phyloP scores from a whole-genome alignment of 192 early-diverging fungal species.

The Thoreauomyces humboldtii region DNA sequence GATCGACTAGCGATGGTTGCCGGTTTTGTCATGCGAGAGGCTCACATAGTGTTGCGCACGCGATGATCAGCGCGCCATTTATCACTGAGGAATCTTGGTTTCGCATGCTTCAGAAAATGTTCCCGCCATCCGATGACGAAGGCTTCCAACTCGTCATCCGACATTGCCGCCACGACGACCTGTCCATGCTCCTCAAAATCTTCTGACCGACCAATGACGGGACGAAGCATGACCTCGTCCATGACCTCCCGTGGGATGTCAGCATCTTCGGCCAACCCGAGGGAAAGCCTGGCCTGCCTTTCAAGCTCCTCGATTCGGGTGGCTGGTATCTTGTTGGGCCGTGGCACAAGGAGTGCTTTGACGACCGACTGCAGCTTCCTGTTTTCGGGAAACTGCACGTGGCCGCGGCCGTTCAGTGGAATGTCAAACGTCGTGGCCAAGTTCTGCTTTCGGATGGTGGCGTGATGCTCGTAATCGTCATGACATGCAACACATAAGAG shows the following conservation, averaged over 20 bases:
- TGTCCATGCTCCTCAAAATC: conserved; percentile 15
- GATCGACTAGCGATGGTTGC: too few relatives aligned
- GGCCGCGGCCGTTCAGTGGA: conserved; percentile 15
- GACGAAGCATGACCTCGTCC: neutral
- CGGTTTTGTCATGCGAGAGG: too few relatives aligned
- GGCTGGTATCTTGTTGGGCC: neutral
- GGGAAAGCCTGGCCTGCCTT: neutral
- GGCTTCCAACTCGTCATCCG: conserved; percentile 8
- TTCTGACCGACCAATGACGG: neutral
- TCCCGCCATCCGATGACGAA: conserved; percentile 13
- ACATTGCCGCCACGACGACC: neutral
- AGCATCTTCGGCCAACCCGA: neutral
- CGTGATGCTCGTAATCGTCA: conserved; percentile 15
- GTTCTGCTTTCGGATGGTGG: neutral
- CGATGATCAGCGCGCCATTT: conserved; percentile 21
- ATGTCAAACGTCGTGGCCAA: neutral
- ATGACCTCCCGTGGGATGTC: conserved; percentile 4
- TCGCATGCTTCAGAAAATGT: conserved; percentile 21
- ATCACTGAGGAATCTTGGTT: conserved; percentile 21
- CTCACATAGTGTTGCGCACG: conserved; percentile 8
- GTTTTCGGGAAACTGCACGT: conserved; percentile 4
- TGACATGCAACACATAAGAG: conserved; percentile 23
- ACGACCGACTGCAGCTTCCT: conserved; percentile 7
- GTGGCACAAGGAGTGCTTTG: conserved; percentile 3
- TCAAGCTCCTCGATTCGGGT: neutral